Base-by-base conservation (phyloP, 176 grass and related monocot genomes). In the Aegilops tauschii region DNA sequence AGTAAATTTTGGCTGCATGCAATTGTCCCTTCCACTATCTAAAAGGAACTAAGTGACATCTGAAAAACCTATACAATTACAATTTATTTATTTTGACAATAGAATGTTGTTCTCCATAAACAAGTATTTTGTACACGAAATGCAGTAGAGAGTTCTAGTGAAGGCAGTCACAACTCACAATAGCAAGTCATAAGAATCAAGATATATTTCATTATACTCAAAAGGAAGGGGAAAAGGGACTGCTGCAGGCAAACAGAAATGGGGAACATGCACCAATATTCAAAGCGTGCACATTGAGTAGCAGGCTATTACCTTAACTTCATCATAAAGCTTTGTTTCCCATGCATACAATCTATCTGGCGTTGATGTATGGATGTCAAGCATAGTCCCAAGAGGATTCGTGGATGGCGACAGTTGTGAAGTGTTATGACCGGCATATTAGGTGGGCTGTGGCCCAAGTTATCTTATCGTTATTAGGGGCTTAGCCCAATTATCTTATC, bases 261-360 rank as follows among this genome's bases (percentile, higher is more conserved):
- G 34, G 25, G 18, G 29, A 58, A 77, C 21, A 86, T 59, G 27
- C 14, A 76, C 49, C 11, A 62, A 77, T 49, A 34, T 30, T 27
- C 17, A 80, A 66, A 6, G 11, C 3, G 17, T 25, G 58, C 21
- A 84, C 64, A 69, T 62, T 3, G 5, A 75, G 20, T 10, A 49
- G 72, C 78, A 77, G 2, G 39, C 8, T 37, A 17, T 69, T 82
- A 95, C 95, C 95, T 95, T 97, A 40, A 93, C 85, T 91, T 97
- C 95, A 81, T 92, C 93, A 91, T 95, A 97, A 90, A 95, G 91
- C 50, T 90, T 91, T 45, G 82, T 87, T 54, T 97, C 92, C 92
- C 92, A 94, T 58, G 92, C 90, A 84, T 91, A 93, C 73, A 97
- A 67, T 25, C 89, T 87, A 75, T 93, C 90, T 70, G 94, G 84